Base-by-base conservation (phyloP, 1,139 yeast genomes). In the Pichia sp. region DNA sequence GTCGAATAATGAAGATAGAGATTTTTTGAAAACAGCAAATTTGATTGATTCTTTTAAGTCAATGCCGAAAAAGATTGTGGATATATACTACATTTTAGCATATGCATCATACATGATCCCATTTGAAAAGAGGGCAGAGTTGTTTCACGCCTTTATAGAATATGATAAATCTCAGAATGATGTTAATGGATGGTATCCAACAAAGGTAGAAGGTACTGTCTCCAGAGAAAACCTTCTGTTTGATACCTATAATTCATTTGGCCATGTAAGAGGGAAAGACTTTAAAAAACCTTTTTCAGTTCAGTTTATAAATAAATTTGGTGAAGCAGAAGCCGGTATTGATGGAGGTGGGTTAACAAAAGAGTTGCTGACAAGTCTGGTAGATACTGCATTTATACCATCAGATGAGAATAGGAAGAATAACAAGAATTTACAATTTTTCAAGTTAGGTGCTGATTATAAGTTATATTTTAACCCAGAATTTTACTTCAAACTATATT, bases 341-440 rank as follows among this genome's bases (percentile, higher is more conserved):
- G 98, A 91, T 61, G 98, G 98, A 5, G 98, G 98, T 10, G 98
- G 98, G 2, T 68, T 91, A 19, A 89, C 97, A 0, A 89, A 91
- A 58, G 98, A 91, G 54, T 80, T 91, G 51, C 64, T 91, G 42
- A 86, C 91, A 2, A 68, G 82, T 38, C 79, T 86, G 1, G 76
- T 82, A 2, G 66, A 66, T 9, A 86, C 83, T 50, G 94, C 85
- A 0, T 84, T 89, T 51, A 60, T 65, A 19, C 53, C 56, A 21
- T 48, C 55, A 3, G 45, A 47, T 22, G 50, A 53, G 28, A 55
- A 59, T 34, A 37, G 43, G 5, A 37, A 42, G 6, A 63, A 55
- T 58, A 73, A 44, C 40, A 60, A 42, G 37, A 65, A 57, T 41
- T 58, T 55, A 19, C 68, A 67, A 14, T 61, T 77, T 28, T 77